These are phyloP conservation scores for Coccomyxa sp. DNA, from an alignment of 139 green algal species.

Conservation along the genomic window DNA sequence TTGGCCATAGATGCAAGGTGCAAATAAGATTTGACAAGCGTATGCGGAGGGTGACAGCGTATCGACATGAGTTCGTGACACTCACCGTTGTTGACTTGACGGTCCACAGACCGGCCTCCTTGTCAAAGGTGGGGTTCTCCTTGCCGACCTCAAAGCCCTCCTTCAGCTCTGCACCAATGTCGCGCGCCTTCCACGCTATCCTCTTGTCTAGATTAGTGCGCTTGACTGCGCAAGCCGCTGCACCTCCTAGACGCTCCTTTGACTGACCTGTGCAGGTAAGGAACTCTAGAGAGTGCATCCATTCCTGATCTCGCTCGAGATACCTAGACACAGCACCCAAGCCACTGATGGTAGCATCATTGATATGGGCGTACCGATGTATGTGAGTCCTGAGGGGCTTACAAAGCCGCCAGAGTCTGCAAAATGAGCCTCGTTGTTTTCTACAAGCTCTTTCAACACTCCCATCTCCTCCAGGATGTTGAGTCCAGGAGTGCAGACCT, in stretches of 20 bases:
- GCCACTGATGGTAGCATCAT: neutral
- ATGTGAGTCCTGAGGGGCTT: slow-evolving; percentile 72
- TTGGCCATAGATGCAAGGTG: neutral
- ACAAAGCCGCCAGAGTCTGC: slow-evolving; percentile 73
- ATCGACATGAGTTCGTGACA: neutral
- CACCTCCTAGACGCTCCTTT: slow-evolving; percentile 63
- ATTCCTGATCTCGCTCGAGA: neutral
- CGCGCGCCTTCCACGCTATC: slow-evolving; percentile 42
- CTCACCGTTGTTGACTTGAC: slow-evolving; percentile 46
- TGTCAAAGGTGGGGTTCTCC: slow-evolving; percentile 60
- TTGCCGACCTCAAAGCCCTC: slow-evolving; percentile 78
- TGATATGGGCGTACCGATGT: slow-evolving; percentile 54
- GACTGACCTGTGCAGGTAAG: slow-evolving; percentile 33
- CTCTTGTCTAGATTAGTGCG: slow-evolving; percentile 77
- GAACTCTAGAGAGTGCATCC: neutral
- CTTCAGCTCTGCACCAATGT: slow-evolving; percentile 68
- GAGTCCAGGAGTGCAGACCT: slow-evolving; percentile 83
- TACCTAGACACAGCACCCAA: neutral
- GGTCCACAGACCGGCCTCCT: slow-evolving; percentile 69
- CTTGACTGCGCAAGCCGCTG: slow-evolving; percentile 77
- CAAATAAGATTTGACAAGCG: too few relatives aligned
- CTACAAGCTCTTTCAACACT: slow-evolving; percentile 72
- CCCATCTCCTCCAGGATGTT: slow-evolving; percentile 65
- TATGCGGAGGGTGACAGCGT: too few relatives aligned
- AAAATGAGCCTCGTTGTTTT: slow-evolving; percentile 83